These are phyloP conservation scores for Alternaria ventricosa DNA, from an alignment of 2,329 filamentous ascomycete species.

Conservation along the genomic window DNA sequence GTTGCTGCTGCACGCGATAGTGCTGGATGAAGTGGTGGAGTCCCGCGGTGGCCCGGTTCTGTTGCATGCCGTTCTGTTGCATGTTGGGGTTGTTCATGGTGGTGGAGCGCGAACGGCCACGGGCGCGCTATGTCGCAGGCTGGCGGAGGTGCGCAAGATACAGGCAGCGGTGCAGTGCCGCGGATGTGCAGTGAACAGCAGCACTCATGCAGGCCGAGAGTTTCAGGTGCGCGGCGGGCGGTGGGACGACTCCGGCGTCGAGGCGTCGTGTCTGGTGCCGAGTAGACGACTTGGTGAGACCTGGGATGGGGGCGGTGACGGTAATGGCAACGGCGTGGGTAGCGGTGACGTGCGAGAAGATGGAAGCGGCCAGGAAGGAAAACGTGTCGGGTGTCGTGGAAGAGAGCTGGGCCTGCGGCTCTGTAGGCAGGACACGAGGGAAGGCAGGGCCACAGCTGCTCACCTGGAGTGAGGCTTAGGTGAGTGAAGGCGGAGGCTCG, in stretches of 20 bases:
- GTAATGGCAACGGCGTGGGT: neutral
- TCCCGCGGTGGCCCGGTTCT: conserved; percentile 23
- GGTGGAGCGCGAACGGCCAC: conserved; percentile 12
- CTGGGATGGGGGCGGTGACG: neutral
- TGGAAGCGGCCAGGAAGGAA: neutral
- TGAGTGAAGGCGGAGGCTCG: conserved; percentile 7
- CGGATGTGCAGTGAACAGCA: conserved; percentile 16
- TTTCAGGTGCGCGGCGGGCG: neutral
- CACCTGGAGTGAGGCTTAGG: conserved; percentile 16
- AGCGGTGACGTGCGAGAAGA: neutral
- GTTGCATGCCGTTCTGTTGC: conserved; percentile 24
- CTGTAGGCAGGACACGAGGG: neutral
- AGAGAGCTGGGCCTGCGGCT: conserved; percentile 4
- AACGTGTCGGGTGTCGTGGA: neutral
- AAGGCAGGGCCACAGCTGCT: conserved; percentile 10
- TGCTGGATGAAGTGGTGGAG: conserved; percentile 36
- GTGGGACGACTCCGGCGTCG: conserved; percentile 1
- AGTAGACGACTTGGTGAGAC: neutral
- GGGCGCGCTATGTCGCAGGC: conserved; percentile 11
- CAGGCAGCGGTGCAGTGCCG: conserved; percentile 28
- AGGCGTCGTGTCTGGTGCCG: conserved; percentile 2
- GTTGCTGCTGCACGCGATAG: conserved; percentile 35
- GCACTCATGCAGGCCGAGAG: conserved; percentile 29
- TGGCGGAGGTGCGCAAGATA: conserved; percentile 4
- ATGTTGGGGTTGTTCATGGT: conserved; percentile 47